Evolutionary conservation across 768 basidiomycete genomes (phyloP).

Genomic region (Pleurotus platypus): DNA sequence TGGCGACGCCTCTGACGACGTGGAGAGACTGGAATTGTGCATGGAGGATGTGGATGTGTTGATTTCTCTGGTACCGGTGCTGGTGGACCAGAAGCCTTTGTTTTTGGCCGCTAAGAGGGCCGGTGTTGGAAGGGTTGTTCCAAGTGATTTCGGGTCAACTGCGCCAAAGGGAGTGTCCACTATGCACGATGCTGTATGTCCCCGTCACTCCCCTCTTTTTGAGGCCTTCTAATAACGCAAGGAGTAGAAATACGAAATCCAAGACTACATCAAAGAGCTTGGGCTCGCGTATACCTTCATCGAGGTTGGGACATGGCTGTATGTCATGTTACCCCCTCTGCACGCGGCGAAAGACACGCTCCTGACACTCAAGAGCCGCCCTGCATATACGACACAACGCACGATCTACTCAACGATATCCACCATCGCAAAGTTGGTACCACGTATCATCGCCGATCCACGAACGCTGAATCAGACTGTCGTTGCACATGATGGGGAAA

Average conservation of each 20-base stretch:
- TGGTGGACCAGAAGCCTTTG: constrained; percentile 2
- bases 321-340: background rate
- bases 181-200: background rate
- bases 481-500: background rate
- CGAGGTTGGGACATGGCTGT: background rate
- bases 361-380: background rate
- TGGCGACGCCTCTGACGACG: background rate
- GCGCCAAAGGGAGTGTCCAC: background rate
- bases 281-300: background rate
- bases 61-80: background rate
- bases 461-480: background rate
- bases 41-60: background rate
- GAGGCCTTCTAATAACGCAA: no score
- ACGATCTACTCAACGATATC: background rate
- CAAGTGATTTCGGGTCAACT: background rate
- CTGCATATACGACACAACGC: background rate
- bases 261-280: background rate
- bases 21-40: background rate
- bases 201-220: no score
- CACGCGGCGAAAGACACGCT: background rate
- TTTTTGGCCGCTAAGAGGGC: background rate
- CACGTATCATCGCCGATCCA: background rate
- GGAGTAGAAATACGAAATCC: background rate
- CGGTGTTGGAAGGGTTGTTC: background rate
- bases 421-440: background rate